A percentile compares a stretch with the other conserved stretches of the same genome.
Conservation (phyloP, 208 protist genomes). For the Leishmania aethiopica region DNA sequence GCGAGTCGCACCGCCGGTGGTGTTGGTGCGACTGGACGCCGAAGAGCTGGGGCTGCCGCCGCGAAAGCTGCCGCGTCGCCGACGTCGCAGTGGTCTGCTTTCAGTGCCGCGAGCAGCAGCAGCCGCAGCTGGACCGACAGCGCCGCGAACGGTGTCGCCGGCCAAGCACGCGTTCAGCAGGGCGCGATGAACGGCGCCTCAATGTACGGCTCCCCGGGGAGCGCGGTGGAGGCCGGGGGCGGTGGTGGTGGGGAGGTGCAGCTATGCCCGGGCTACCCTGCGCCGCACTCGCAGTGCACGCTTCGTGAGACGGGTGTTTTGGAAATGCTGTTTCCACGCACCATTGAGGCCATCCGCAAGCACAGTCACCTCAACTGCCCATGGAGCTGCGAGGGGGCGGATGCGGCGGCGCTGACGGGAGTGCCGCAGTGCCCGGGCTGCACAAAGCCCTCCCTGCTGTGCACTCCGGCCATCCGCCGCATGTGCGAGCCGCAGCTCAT, state of each 20-base stretch:
- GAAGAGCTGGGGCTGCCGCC: not conserved
- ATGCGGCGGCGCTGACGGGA: slow-evolving; percentile 1
- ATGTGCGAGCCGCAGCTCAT: slow-evolving; percentile 74
- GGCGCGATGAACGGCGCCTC: not conserved
- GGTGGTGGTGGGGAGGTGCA: not conserved
- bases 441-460: slow-evolving; percentile 58
- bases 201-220: not conserved
- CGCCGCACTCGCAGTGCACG: slow-evolving; percentile 51
- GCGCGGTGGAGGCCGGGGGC: not conserved
- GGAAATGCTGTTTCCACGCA: slow-evolving; percentile 59
- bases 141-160: not conserved
- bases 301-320: slow-evolving; percentile 49
- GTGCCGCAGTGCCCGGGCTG: slow-evolving; percentile 57
- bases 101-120: slow-evolving; percentile 31
- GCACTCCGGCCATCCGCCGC: slow-evolving; percentile 47
- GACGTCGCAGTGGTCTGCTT: slow-evolving; percentile 24
- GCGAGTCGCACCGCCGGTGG: not conserved
- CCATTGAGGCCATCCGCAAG: slow-evolving; percentile 44
- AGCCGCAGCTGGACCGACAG: slow-evolving; percentile 26
- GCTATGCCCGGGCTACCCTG: slow-evolving; percentile 43
- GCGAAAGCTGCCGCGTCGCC: slow-evolving; percentile 20
- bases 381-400: slow-evolving; percentile 27
- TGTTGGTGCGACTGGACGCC: not conserved
- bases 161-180: slow-evolving; percentile 9
- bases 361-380: slow-evolving; percentile 51